Base-by-base conservation (phyloP, 768 basidiomycete species). In the Chalciporus chontae region DNA sequence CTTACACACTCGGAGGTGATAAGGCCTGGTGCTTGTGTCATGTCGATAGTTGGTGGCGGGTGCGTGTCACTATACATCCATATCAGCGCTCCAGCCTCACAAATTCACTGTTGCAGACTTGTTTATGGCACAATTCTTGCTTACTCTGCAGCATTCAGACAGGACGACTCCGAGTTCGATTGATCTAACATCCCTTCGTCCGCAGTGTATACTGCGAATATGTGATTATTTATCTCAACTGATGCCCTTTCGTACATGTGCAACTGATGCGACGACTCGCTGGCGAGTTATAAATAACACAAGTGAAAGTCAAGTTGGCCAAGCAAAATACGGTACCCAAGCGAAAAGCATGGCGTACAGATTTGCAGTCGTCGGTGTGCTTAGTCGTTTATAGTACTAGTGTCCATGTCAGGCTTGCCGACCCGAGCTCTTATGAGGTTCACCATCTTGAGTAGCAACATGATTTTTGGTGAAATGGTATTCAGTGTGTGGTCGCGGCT, bases 41-140 rank as follows among this genome's bases (percentile, higher is more conserved):
- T 99, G 96, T 93, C 92, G 17, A 91, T 97, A 52, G 76, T 89
- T 27, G 96, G 96, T 13, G 96, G 96, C 71, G 87, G 84, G 81
- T 88, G 73, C 31, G 58, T 49, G 15, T 45, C 32, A 38, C 40
- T 8, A 6, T 38, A 27, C 38, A 53, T 26, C 47, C 37, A 13
- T 56, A 24, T 19, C 37, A 32, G 23, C 11, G 15, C 45, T 51
- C 26, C 27, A 19, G 13, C 9, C 26, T 23, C 13, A 36, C 45
- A 17, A 37, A 10, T 34, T 52, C 21, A 14, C 44, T 39, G 27
- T 24, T 41, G 18, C 52, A 88, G 86, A 40, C 72, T 90, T 60
- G 90, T 96, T 2, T 95, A 95, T 66, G 87, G 87, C 4, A 96
- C 94, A 15, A 95, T 96, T 60, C 52, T 93, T 55, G 85, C 89